phyloP scores from a whole-genome alignment of 306 rosid genomes.

The Vigna unguiculata region DNA sequence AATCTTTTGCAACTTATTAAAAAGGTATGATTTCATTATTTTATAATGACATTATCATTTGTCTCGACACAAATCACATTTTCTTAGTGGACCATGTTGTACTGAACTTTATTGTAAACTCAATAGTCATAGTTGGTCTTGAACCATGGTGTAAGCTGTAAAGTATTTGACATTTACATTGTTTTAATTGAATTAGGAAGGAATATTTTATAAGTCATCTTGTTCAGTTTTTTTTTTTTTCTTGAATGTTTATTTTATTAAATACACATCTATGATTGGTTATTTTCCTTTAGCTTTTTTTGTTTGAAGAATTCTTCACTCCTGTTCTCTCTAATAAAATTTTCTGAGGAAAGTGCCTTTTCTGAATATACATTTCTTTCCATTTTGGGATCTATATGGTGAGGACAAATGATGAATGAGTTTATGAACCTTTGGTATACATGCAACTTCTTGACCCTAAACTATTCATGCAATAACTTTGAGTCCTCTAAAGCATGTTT shows the following conservation, averaged over 20 bases:
- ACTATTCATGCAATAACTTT: conserved; percentile 23
- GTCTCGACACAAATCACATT: conserved; percentile 23
- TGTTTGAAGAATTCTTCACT: conserved; percentile 21
- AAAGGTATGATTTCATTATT: conserved; percentile 58
- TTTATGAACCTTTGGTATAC: conserved; percentile 20
- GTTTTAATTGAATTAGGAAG: background rate
- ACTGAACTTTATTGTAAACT: conserved; percentile 24
- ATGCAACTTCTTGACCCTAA: conserved; percentile 24
- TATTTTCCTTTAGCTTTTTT: conserved; percentile 3
- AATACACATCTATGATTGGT: conserved; percentile 25
- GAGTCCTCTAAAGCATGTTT: conserved; percentile 4
- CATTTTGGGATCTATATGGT: conserved; percentile 25
- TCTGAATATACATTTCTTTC: background rate
- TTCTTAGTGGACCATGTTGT: conserved; percentile 26
- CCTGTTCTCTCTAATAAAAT: background rate
- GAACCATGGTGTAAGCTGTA: conserved; percentile 7
- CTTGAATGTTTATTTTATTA: conserved; percentile 16
- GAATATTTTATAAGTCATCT: background rate
- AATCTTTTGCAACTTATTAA: conserved; percentile 66
- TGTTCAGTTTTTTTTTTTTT: background rate
- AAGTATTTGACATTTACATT: background rate
- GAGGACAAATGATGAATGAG: conserved; percentile 8
- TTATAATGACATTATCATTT: conserved; percentile 22
- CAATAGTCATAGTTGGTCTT: conserved; percentile 20
- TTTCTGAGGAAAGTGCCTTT: background rate